Base-by-base conservation (phyloP, 1,284 basidiomycete genomes). In the Anthracocystis panici-leucophaei region DNA sequence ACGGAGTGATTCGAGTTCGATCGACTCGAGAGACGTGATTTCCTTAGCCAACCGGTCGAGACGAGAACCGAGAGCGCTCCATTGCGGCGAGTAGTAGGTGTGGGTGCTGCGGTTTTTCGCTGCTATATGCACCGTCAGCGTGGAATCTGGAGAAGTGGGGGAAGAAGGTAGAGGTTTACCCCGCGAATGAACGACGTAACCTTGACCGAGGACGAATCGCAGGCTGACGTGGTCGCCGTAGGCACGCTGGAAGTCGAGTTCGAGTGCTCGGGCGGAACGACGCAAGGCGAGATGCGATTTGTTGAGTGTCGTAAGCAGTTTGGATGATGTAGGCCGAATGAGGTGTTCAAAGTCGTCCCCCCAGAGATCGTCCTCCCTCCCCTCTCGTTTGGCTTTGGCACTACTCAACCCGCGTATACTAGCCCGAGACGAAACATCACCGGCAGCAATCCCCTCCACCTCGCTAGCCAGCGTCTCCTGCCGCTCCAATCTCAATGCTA, bases 331-430 rank as follows among this genome's bases (percentile, higher is more conserved):
- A 0, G 82, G 83, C 42, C 83, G 72, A 20, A 84, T 81, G 8
- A 84, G 65, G 52, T 83, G 83, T 55, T 84, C 82, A 31, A 84
- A 79, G 2, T 67, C 64, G 10, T 77, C 79, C 9, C 83, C 82
- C 82, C 82, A 83, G 3, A 75, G 23, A 16, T 38, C 33, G 23
- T 35, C 45, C 14, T 33, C 56, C 14, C 41, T 1, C 27, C 42
- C 14, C 18, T 7, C 6, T 33, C 20, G 31, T 18, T 54, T 44
- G 45, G 40, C 2, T 33, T 11, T 20, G 40, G 16, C 25, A 8
- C 25, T 20, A 20, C 48, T 35, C 14, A 60, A 27, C 23, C 25
- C 33, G 31, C 66, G 54, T 14, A 64, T 35, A 48, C 55, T 29
- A 4, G 61, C 40, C 11, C 59, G 35, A 38, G 57, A 49, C 11